Base-by-base conservation (phyloP, 2,329 filamentous ascomycete genomes). In the Apiospora koreana region DNA sequence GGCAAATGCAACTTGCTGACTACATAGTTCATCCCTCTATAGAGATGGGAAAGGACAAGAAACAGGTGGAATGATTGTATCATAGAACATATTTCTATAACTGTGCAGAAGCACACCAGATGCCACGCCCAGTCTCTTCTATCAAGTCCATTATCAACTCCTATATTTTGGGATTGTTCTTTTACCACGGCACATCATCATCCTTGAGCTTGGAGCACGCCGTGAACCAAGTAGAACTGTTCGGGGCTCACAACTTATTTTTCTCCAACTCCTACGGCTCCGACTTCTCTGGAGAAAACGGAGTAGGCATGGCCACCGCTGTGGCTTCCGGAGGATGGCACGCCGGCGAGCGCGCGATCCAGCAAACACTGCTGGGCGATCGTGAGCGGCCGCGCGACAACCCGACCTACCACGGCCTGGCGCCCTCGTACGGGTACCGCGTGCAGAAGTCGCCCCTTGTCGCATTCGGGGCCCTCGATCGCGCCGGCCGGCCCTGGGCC, bases 381-480 rank as follows among this genome's bases (percentile, higher is more conserved):
- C 54, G 83, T 43, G 83, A 91, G 0, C 89, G 91, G 0, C 78
- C 81, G 21, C 72, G 70, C 21, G 84, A 88, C 65, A 95, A 96
- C 75, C 93, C 93, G 0, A 94, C 92, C 0, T 80, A 86, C 0
- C 83, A 86, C 0, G 89, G 89, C 68, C 85, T 96, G 1, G 89
- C 89, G 0, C 83, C 85, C 6, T 84, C 88, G 21, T 91, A 91
- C 28, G 88, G 85, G 1, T 82, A 85, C 72, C 86, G 93, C 72
- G 84, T 94, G 3, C 84, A 86, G 67, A 81, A 82, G 21, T 90
- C 89, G 0, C 90, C 93, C 0, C 83, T 96, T 9, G 83, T 96
- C 18, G 93, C 93, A 0, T 81, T 97, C 23, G 94, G 94, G 1
- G 88, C 92, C 0, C 81, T 95, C 1, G 93, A 96, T 76, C 79